Evolutionary conservation across 352 stramenopile genomes (phyloP).

Genomic region (Elongisporangium undulatum): DNA sequence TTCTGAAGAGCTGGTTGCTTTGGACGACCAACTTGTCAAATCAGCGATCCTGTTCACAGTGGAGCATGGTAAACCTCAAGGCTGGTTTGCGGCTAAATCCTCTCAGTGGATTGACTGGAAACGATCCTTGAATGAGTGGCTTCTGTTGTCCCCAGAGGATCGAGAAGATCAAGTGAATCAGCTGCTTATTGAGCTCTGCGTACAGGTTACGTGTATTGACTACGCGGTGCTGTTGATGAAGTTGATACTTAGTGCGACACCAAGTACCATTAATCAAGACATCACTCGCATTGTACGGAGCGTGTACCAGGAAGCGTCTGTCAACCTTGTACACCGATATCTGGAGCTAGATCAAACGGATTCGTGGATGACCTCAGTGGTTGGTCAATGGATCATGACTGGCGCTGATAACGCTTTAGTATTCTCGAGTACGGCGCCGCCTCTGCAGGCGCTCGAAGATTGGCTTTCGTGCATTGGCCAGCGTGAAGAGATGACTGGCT

Average conservation of each 20-base stretch:
- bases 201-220: constrained; percentile 16
- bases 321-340: background rate
- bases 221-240: constrained; percentile 27
- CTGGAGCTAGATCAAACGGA: background rate
- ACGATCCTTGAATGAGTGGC: constrained; percentile 7
- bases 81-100: background rate
- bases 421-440: background rate
- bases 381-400: background rate
- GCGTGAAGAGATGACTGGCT: background rate
- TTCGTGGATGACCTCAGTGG: background rate
- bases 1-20: background rate
- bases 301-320: background rate
- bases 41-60: background rate
- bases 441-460: background rate
- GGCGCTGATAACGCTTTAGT: background rate
- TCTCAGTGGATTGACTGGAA: constrained; percentile 4
- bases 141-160: background rate
- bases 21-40: background rate
- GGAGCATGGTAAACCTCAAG: background rate
- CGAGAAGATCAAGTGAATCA: constrained; percentile 7
- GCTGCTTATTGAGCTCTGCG: constrained; percentile 17
- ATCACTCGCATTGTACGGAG: background rate
- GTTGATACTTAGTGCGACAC: constrained; percentile 13
- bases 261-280: background rate
- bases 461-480: background rate